Evolutionary conservation across 495 filamentous ascomycete genomes (phyloP).

Genomic region (Aspergillus funiculosus): DNA sequence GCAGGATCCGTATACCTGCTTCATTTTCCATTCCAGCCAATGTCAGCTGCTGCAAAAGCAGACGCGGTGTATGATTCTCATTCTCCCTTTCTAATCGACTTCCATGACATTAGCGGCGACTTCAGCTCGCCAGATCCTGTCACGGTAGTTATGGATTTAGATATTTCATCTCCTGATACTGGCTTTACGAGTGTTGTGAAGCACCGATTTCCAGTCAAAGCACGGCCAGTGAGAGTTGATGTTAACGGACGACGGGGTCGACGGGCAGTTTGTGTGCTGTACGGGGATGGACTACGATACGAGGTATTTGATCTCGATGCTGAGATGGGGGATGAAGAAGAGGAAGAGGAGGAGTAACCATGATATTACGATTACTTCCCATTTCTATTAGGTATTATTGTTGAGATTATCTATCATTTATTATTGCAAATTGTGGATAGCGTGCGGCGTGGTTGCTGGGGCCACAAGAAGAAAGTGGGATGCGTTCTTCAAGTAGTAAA

Average conservation of each 20-base stretch:
- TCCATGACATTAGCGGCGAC: constrained; percentile 19
- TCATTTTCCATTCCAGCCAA: constrained; percentile 34
- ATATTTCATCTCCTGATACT: constrained; percentile 19
- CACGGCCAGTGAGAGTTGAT: constrained; percentile 42
- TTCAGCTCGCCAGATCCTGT: constrained; percentile 15
- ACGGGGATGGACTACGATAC: constrained; percentile 50
- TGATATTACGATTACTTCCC: not conserved
- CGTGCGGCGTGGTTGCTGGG: constrained; percentile 30
- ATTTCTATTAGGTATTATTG: not conserved
- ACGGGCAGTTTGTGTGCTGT: constrained; percentile 51
- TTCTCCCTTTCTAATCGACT: constrained; percentile 8
- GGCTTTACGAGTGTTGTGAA: constrained; percentile 18
- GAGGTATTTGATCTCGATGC: constrained; percentile 54
- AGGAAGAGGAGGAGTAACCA: constrained; percentile 16
- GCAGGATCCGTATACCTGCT: constrained; percentile 32
- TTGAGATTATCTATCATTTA: not conserved
- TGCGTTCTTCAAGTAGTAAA: constrained; percentile 35
- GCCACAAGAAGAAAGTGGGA: constrained; percentile 26
- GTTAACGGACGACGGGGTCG: constrained; percentile 51
- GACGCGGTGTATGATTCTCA: constrained; percentile 2
- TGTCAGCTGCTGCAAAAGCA: not conserved
- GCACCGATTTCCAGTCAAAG: constrained; percentile 35
- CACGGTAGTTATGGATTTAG: constrained; percentile 18
- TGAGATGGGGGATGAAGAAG: constrained; percentile 31
- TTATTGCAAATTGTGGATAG: not conserved